phyloP scores from a whole-genome alignment of 2,329 filamentous ascomycete species.

The Aureobasidium sp. region DNA sequence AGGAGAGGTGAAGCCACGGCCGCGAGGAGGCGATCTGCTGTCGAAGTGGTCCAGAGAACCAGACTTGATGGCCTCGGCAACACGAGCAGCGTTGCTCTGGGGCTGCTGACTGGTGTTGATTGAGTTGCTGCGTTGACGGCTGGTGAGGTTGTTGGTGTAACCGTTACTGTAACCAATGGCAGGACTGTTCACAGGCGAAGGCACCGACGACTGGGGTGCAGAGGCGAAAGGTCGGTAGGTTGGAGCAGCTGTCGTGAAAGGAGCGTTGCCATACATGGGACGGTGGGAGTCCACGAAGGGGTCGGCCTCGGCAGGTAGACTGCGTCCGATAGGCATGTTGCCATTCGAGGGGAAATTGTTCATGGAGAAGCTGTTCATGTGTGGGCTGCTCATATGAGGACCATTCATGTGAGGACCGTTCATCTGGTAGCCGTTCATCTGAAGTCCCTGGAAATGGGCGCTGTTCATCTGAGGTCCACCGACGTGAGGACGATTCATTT shows the following conservation, averaged over 20 bases:
- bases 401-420: background rate
- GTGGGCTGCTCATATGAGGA: background rate
- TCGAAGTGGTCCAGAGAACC: background rate
- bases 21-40: background rate
- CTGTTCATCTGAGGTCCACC: background rate
- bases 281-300: background rate
- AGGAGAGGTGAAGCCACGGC: background rate
- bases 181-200: background rate
- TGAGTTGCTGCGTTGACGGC: background rate
- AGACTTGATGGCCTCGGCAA: conserved; percentile 6
- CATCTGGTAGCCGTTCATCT: background rate
- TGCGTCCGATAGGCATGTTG: background rate
- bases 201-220: background rate
- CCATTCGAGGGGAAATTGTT: background rate
- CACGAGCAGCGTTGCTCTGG: conserved; percentile 2
- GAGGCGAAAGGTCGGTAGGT: background rate
- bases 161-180: background rate
- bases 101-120: background rate
- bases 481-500: background rate
- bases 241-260: background rate
- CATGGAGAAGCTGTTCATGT: background rate
- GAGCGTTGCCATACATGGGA: background rate
- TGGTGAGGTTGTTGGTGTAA: background rate
- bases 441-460: background rate
- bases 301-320: background rate